These are phyloP conservation scores for Ophidiomyces ophidiicola DNA, from an alignment of 2,329 filamentous ascomycete species.

Conservation along the genomic window DNA sequence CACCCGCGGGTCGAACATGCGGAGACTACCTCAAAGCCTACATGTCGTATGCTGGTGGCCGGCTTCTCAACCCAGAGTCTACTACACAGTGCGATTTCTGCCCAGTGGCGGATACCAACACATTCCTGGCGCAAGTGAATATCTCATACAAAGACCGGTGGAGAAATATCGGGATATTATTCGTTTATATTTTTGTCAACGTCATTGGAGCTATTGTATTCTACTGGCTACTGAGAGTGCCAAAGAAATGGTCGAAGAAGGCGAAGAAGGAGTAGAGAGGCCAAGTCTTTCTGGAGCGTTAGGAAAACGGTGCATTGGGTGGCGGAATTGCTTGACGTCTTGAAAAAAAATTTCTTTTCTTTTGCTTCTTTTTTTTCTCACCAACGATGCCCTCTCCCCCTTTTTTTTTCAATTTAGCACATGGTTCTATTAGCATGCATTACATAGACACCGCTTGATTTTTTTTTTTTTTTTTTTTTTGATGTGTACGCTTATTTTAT, in stretches of 20 bases:
- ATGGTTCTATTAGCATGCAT: too few species aligned
- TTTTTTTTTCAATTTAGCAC: too few species aligned
- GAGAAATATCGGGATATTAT: slow-evolving; percentile 60
- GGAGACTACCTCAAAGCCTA: slow-evolving; percentile 36
- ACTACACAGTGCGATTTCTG: slow-evolving; percentile 42
- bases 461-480: too few species aligned
- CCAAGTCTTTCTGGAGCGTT: not conserved
- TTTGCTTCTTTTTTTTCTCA: not conserved
- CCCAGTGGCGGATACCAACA: slow-evolving; percentile 34
- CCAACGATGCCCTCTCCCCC: not conserved
- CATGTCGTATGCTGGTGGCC: slow-evolving; percentile 27
- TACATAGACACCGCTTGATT: too few species aligned
- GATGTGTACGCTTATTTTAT: too few species aligned
- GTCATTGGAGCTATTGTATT: slow-evolving; percentile 45
- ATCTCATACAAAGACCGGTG: slow-evolving; percentile 42
- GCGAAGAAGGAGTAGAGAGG: slow-evolving; percentile 13
- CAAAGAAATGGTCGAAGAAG: slow-evolving; percentile 22
- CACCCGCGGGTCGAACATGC: slow-evolving; percentile 53
- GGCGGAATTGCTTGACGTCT: too few species aligned
- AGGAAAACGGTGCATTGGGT: too few species aligned
- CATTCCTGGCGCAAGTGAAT: slow-evolving; percentile 33
- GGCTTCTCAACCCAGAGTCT: slow-evolving; percentile 34
- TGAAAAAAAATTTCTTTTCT: not conserved
- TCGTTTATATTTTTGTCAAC: slow-evolving; percentile 55
- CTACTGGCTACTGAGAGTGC: slow-evolving; percentile 53